Evolutionary conservation across 345 rosid genomes (phyloP).

Genomic region (Triadica sebifera): DNA sequence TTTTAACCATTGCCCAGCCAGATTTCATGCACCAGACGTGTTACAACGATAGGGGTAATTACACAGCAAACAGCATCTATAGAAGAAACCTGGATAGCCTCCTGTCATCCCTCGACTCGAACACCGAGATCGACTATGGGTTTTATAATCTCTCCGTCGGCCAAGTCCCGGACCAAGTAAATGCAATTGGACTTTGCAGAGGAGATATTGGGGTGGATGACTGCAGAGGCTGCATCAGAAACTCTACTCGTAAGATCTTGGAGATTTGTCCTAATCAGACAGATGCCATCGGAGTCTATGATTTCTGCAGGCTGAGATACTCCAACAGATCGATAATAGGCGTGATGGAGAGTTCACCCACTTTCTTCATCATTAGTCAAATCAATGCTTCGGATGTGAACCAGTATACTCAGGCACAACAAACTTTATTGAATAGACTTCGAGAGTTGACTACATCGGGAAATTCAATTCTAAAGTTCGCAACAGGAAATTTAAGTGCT

Average conservation of each 20-base stretch:
- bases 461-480: constrained; percentile 40
- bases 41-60: no score
- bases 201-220: background rate
- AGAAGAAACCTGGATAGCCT: constrained; percentile 37
- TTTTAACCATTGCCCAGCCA: no score
- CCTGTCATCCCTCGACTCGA: constrained; percentile 34
- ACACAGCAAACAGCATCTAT: constrained; percentile 37
- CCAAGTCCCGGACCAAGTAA: constrained; percentile 11
- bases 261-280: constrained; percentile 20
- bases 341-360: no score
- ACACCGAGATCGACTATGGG: constrained; percentile 23
- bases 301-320: constrained; percentile 27
- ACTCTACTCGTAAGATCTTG: background rate
- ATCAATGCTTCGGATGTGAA: no score
- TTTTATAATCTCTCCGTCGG: constrained; percentile 46
- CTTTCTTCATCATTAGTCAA: no score
- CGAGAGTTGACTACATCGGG: constrained; percentile 28
- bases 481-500: constrained; percentile 35
- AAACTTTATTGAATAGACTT: no score
- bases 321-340: constrained; percentile 14
- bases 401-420: no score
- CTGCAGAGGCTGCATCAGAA: background rate
- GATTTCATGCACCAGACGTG: no score
- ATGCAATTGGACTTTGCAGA: constrained; percentile 25
- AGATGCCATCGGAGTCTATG: constrained; percentile 3